phyloP scores from a whole-genome alignment of 164 flowering plant species.

The Vitis amurensis region DNA sequence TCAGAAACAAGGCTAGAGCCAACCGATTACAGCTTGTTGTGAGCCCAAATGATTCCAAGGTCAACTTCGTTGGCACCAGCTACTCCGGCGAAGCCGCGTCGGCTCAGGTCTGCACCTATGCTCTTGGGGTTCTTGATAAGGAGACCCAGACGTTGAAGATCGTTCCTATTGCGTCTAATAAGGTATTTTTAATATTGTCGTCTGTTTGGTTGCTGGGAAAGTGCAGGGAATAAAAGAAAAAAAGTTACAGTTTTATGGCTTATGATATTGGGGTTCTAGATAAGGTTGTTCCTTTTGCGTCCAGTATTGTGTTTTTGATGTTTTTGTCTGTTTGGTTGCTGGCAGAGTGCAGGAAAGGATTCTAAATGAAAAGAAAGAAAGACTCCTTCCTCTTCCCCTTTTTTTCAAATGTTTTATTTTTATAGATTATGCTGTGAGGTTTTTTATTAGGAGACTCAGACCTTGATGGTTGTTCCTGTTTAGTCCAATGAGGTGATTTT shows the following conservation, averaged over 20 bases:
- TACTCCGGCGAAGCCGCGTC: constrained; percentile 66
- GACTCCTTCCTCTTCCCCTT: too few species aligned
- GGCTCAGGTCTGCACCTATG: constrained; percentile 52
- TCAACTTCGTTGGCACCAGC: constrained; percentile 72
- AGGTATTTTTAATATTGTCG: constrained; percentile 36
- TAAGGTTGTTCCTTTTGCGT: background rate
- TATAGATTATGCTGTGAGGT: too few species aligned
- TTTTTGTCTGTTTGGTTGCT: background rate
- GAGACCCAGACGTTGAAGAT: constrained; percentile 52
- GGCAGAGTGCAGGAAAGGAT: too few species aligned
- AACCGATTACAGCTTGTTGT: constrained; percentile 66
- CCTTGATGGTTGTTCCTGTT: too few species aligned
- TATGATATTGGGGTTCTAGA: too few species aligned
- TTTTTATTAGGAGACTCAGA: too few species aligned
- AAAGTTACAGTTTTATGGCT: too few species aligned
- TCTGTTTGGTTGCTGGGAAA: background rate
- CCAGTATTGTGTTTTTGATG: background rate
- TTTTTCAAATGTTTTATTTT: too few species aligned
- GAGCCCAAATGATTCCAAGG: constrained; percentile 40
- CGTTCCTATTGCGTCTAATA: constrained; percentile 73
- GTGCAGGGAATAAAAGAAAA: background rate
- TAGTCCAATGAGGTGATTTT: too few species aligned
- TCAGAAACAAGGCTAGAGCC: constrained; percentile 18
- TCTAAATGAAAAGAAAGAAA: too few species aligned
- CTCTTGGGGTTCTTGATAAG: constrained; percentile 80